Evolutionary conservation across 495 filamentous ascomycete genomes (phyloP).

Genomic region (Aspergillus kassunensis): DNA sequence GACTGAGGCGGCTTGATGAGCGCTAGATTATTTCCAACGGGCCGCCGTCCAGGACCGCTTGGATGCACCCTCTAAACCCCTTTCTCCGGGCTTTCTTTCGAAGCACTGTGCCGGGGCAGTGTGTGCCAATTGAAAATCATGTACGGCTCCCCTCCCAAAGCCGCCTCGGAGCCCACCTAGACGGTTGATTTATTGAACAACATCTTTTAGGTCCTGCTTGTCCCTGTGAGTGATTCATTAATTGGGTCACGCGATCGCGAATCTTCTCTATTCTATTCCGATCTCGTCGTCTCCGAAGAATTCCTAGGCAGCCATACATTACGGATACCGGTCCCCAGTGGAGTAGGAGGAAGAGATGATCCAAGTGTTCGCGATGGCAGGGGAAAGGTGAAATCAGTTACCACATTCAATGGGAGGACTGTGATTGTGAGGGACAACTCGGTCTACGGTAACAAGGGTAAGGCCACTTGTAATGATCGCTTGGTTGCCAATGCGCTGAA

Average conservation of each 20-base stretch:
- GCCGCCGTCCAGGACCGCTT: constrained; percentile 54
- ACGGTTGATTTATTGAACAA: constrained; percentile 11
- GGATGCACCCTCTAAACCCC: constrained; percentile 99
- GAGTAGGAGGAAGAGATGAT: constrained; percentile 60
- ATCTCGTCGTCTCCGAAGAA: constrained; percentile 83
- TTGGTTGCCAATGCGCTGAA: constrained; percentile 16
- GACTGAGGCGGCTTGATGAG: constrained; percentile 43
- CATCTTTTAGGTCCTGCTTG: constrained; percentile 69
- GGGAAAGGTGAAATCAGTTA: constrained; percentile 89
- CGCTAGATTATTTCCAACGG: constrained; percentile 30
- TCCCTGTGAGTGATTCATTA: constrained; percentile 88
- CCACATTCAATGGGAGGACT: constrained; percentile 87
- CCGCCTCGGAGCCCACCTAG: constrained; percentile 7
- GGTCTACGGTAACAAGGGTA: constrained; percentile 95
- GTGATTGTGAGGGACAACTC: constrained; percentile 92
- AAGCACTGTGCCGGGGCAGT: constrained; percentile 89
- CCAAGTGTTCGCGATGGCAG: constrained; percentile 81
- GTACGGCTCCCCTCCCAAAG: constrained; percentile 38
- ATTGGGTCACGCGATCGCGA: constrained; percentile 87
- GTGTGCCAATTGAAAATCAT: constrained; percentile 86
- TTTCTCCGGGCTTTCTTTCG: constrained; percentile 98
- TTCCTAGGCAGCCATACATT: constrained; percentile 97
- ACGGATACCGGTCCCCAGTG: constrained; percentile 64
- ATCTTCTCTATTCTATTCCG: constrained; percentile 68
- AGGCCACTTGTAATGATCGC: constrained; percentile 5